These are phyloP conservation scores for Mortierella polycephala DNA, from an alignment of 371 early-diverging fungal species.

Conservation along the genomic window DNA sequence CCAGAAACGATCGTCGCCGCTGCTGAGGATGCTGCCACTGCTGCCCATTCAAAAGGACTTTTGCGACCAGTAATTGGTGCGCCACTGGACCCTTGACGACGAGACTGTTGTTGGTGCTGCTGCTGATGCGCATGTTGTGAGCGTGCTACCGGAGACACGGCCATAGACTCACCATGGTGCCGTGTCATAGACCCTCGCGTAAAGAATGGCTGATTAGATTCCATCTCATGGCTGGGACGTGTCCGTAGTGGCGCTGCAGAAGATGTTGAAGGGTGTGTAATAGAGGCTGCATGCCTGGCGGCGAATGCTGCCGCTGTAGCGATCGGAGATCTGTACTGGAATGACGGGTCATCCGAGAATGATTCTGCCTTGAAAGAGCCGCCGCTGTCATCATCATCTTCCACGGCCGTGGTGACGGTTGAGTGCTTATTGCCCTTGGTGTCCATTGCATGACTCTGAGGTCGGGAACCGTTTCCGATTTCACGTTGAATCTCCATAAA, in stretches of 20 bases:
- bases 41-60: slow-evolving; percentile 51
- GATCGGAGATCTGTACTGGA: slow-evolving; percentile 28
- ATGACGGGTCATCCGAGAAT: slow-evolving; percentile 39
- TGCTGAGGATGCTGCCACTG: slow-evolving; percentile 26
- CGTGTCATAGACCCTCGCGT: slow-evolving; percentile 2
- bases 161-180: slow-evolving; percentile 1
- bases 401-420: slow-evolving; percentile 9
- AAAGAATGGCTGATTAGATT: slow-evolving; percentile 8
- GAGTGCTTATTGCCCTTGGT: neutral
- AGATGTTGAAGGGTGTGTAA: neutral
- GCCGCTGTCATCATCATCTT: slow-evolving; percentile 25
- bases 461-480: slow-evolving; percentile 34
- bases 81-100: neutral
- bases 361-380: slow-evolving; percentile 33
- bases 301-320: slow-evolving; percentile 6
- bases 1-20: slow-evolving; percentile 36
- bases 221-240: slow-evolving; percentile 5
- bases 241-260: neutral
- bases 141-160: slow-evolving; percentile 10
- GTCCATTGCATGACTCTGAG: slow-evolving; percentile 7
- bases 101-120: slow-evolving; percentile 2
- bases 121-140: slow-evolving; percentile 6
- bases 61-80: slow-evolving; percentile 26
- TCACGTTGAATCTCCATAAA: slow-evolving; percentile 51
- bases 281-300: slow-evolving; percentile 4